These are phyloP conservation scores for Mucor saturninus DNA, from an alignment of 371 early-diverging fungal genomes.

Conservation along the genomic window DNA sequence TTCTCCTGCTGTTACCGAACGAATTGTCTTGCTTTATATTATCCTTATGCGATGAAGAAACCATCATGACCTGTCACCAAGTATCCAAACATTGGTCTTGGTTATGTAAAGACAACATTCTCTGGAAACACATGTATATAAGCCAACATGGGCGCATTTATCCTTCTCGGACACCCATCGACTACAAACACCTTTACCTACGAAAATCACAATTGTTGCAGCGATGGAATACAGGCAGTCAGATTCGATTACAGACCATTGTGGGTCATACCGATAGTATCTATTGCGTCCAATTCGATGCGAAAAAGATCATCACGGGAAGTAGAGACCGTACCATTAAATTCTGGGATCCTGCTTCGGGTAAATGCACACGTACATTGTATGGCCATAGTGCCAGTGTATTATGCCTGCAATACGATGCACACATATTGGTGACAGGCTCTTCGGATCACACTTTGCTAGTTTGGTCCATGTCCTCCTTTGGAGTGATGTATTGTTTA, in stretches of 20 bases:
- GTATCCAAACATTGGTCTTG: constrained; percentile 18
- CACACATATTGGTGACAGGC: constrained; percentile 84
- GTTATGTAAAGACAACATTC: constrained; percentile 21
- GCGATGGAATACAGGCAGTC: constrained; percentile 18
- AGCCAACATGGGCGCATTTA: constrained; percentile 9
- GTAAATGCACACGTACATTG: constrained; percentile 67
- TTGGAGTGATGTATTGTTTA: constrained; percentile 47
- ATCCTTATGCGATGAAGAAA: constrained; percentile 16
- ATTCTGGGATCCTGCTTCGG: constrained; percentile 57
- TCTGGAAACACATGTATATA: constrained; percentile 20
- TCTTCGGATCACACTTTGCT: constrained; percentile 88
- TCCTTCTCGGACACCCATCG: not conserved
- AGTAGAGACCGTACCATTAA: constrained; percentile 88
- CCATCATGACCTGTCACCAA: not conserved
- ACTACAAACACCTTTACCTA: constrained; percentile 18
- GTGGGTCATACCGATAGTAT: constrained; percentile 89
- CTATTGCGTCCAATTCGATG: constrained; percentile 90
- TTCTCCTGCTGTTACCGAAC: constrained; percentile 9
- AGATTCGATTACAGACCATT: constrained; percentile 28
- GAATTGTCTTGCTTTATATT: constrained; percentile 21
- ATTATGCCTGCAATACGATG: constrained; percentile 86
- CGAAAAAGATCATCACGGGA: constrained; percentile 79
- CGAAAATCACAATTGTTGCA: constrained; percentile 16
- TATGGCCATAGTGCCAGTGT: constrained; percentile 89
- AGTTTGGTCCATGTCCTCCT: constrained; percentile 80